These are phyloP conservation scores for Dactylellina haptotyla DNA, from an alignment of 2,329 filamentous ascomycete species.

Conservation along the genomic window DNA sequence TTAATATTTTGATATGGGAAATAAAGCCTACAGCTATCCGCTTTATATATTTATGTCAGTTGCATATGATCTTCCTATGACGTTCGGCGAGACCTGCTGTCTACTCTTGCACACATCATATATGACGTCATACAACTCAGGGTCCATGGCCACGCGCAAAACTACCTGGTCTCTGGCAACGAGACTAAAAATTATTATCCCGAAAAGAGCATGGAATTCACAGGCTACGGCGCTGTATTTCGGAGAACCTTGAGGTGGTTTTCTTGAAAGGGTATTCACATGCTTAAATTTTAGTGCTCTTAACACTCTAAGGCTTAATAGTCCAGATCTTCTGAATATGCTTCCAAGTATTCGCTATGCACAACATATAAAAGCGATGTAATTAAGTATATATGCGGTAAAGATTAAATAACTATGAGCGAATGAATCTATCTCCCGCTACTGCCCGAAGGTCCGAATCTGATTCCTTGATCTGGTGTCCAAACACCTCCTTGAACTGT, in stretches of 20 bases:
- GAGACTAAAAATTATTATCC: too few species aligned
- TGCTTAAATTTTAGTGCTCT: too few species aligned
- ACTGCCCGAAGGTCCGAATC: conserved; percentile 69
- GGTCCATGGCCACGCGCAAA: too few species aligned
- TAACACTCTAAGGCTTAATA: not conserved
- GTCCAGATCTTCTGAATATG: too few species aligned
- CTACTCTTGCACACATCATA: conserved; percentile 12
- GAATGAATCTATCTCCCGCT: conserved; percentile 26
- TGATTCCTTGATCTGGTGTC: conserved; percentile 83
- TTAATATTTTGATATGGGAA: not conserved
- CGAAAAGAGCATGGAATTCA: too few species aligned
- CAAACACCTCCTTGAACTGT: conserved; percentile 70
- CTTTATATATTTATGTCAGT: not conserved
- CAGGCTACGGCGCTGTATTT: too few species aligned
- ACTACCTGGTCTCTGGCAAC: too few species aligned
- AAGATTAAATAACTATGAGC: not conserved
- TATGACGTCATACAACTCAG: conserved; percentile 45
- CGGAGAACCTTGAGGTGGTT: too few species aligned
- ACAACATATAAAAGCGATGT: not conserved
- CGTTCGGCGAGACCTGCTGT: conserved; percentile 8
- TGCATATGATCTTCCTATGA: conserved; percentile 16
- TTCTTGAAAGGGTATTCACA: too few species aligned
- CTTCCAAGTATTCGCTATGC: conserved; percentile 19
- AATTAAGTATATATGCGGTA: not conserved
- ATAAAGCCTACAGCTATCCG: not conserved